phyloP scores from a whole-genome alignment of 257 asterid species.

The Plantago elongata region DNA sequence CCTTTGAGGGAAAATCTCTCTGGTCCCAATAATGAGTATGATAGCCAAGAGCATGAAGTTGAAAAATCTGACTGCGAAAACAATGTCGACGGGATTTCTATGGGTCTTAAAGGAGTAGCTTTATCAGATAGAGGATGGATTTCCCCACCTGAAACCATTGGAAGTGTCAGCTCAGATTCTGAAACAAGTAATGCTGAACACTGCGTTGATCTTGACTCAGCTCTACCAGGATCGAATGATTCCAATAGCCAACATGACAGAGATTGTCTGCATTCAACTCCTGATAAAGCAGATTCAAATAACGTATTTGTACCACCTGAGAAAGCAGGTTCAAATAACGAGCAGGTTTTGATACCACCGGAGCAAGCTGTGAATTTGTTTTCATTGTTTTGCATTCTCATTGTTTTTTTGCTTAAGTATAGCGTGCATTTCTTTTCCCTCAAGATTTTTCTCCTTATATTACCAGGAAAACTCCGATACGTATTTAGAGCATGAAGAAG shows the following conservation, averaged over 20 bases:
- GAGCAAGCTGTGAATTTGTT: neutral
- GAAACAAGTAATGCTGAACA: constrained; percentile 59
- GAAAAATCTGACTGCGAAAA: constrained; percentile 48
- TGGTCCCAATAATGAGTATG: constrained; percentile 41
- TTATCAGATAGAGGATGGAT: constrained; percentile 78
- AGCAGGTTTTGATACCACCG: too few species aligned
- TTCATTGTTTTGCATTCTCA: neutral
- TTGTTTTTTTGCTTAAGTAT: neutral
- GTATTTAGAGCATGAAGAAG: constrained; percentile 37
- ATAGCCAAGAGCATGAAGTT: constrained; percentile 48
- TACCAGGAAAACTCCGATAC: constrained; percentile 49
- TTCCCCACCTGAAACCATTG: constrained; percentile 77
- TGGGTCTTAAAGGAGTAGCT: constrained; percentile 43
- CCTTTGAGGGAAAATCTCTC: constrained; percentile 47
- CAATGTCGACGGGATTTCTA: constrained; percentile 36
- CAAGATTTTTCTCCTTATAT: constrained; percentile 20
- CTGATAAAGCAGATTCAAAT: constrained; percentile 31
- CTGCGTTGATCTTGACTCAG: constrained; percentile 45
- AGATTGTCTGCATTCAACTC: constrained; percentile 25
- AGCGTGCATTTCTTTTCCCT: neutral
- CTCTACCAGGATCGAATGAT: constrained; percentile 34
- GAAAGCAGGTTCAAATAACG: too few species aligned
- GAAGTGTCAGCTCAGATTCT: constrained; percentile 57
- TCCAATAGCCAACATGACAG: constrained; percentile 38
- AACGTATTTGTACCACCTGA: constrained; percentile 22